A percentile compares a stretch with the other conserved stretches of the same genome.
These are phyloP conservation scores for Artemisia argyi DNA, from an alignment of 129 eudicot genomes.

Conservation along the genomic window DNA sequence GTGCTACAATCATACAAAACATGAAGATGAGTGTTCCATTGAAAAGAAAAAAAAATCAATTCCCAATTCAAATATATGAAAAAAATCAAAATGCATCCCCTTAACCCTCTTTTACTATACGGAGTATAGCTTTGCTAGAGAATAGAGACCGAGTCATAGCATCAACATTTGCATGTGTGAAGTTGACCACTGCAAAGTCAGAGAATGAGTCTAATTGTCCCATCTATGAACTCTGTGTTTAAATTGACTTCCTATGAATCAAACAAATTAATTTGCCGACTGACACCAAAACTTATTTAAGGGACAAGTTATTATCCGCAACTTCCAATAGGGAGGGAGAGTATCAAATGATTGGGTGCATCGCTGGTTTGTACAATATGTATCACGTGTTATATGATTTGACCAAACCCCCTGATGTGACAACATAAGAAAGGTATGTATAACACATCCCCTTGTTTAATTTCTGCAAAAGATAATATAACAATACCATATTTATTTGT, in stretches of 20 bases:
- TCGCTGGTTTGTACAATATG: too few species aligned
- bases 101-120: too few species aligned
- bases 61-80: neutral
- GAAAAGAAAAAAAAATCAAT: neutral
- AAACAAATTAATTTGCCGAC: slow-evolving; percentile 30
- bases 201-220: slow-evolving; percentile 25
- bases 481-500: neutral
- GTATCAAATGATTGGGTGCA: too few species aligned
- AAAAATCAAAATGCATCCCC: too few species aligned
- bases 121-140: neutral
- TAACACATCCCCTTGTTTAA: too few species aligned
- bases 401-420: too few species aligned
- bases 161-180: slow-evolving; percentile 18
- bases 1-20: too few species aligned
- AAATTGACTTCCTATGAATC: slow-evolving; percentile 9
- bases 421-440: too few species aligned
- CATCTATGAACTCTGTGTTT: slow-evolving; percentile 10
- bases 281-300: neutral
- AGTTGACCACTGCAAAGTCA: slow-evolving; percentile 33
- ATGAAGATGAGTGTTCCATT: too few species aligned
- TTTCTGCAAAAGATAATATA: neutral
- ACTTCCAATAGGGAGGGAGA: too few species aligned
- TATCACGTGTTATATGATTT: too few species aligned
- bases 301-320: too few species aligned
- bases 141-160: slow-evolving; percentile 4